These are phyloP conservation scores for Senna siamea DNA, from an alignment of 306 rosid species.

Conservation along the genomic window DNA sequence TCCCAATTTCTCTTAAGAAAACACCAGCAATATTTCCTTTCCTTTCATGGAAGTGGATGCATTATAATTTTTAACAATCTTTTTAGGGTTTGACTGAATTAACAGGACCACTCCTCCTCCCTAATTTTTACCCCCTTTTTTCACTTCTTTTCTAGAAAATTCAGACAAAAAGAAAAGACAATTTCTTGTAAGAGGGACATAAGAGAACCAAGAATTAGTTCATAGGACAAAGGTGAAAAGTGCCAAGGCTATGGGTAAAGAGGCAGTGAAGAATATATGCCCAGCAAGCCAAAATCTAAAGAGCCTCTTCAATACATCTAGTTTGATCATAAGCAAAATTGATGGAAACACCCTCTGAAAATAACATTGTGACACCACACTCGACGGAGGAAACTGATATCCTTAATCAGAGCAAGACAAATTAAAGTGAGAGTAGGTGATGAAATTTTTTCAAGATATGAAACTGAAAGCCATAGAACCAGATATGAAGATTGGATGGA, in stretches of 20 bases:
- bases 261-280: slow-evolving; percentile 23
- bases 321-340: too few species aligned
- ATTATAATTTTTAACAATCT: slow-evolving; percentile 16
- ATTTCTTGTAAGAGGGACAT: neutral
- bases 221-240: slow-evolving; percentile 46
- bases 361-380: too few species aligned
- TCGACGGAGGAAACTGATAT: too few species aligned
- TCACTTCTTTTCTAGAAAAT: slow-evolving; percentile 6
- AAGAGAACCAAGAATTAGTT: slow-evolving; percentile 25
- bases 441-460: too few species aligned
- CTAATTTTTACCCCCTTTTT: neutral
- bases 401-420: too few species aligned
- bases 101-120: slow-evolving; percentile 15
- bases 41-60: slow-evolving; percentile 26
- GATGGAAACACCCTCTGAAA: too few species aligned
- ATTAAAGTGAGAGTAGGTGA: too few species aligned
- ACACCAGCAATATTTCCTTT: slow-evolving; percentile 14
- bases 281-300: too few species aligned
- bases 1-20: slow-evolving; percentile 6
- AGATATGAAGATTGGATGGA: too few species aligned
- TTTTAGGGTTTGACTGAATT: slow-evolving; percentile 29
- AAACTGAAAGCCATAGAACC: too few species aligned
- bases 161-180: neutral
- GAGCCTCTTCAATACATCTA: too few species aligned
- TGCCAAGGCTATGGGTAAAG: slow-evolving; percentile 31